These are phyloP conservation scores for Quercus ilex DNA, from an alignment of 306 rosid genomes.

Conservation along the genomic window DNA sequence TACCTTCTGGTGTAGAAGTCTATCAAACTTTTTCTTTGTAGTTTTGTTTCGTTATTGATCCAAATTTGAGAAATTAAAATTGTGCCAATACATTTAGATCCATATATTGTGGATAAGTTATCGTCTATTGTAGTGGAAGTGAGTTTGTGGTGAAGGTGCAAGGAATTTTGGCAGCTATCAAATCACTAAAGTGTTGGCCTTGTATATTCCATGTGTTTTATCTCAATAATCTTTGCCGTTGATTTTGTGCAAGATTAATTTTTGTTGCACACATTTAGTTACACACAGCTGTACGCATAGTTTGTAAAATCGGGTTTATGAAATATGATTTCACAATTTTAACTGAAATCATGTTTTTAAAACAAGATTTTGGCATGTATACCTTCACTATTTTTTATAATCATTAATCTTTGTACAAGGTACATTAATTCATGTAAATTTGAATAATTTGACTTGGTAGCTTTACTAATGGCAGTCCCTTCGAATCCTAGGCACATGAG, in stretches of 20 bases:
- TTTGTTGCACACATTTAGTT: too few species aligned
- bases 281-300: too few species aligned
- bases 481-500: background rate
- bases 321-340: too few species aligned
- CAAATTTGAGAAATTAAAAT: conserved; percentile 1
- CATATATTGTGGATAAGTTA: conserved; percentile 53
- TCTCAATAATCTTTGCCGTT: background rate
- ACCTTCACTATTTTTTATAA: too few species aligned
- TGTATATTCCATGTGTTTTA: background rate
- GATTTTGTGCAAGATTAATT: conserved; percentile 10
- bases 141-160: conserved; percentile 32
- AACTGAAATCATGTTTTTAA: too few species aligned
- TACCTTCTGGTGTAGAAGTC: conserved; percentile 6
- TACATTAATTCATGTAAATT: background rate
- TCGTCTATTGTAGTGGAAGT: conserved; percentile 11
- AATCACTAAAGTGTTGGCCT: conserved; percentile 16
- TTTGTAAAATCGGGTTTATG: too few species aligned
- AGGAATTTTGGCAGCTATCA: conserved; percentile 4
- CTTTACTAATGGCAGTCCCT: background rate
- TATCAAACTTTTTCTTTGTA: background rate
- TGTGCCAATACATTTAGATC: background rate
- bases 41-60: conserved; percentile 10
- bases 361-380: too few species aligned
- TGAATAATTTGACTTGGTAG: background rate
- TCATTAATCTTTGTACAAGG: too few species aligned